Conservation (phyloP, 768 basidiomycete species). For the Auricularia sp. region DNA sequence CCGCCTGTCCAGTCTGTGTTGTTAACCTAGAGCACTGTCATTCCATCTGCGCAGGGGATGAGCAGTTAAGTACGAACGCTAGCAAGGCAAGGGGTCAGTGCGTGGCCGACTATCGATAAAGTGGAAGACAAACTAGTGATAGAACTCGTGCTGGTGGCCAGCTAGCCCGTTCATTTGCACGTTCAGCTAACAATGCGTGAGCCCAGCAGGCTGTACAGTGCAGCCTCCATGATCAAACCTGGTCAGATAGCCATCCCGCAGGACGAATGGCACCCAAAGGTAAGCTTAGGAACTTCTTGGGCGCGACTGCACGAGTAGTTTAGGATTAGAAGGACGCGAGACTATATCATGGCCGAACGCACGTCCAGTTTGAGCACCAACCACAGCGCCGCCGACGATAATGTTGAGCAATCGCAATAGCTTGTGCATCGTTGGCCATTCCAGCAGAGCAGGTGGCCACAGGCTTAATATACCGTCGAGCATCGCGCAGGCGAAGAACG, state of each 20-base stretch:
- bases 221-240: conserved; percentile 5
- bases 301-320: conserved; percentile 8
- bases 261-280: conserved; percentile 23
- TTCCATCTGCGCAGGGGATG: neutral
- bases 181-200: conserved; percentile 8
- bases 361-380: neutral
- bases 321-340: neutral
- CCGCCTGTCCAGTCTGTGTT: conserved; percentile 27
- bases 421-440: neutral
- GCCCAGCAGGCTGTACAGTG: too few relatives aligned
- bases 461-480: too few relatives aligned
- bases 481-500: too few relatives aligned
- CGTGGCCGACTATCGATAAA: too few relatives aligned
- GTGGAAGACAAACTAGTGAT: conserved; percentile 16
- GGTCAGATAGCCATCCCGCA: conserved; percentile 23
- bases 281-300: conserved; percentile 21
- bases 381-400: neutral
- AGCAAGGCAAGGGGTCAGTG: too few relatives aligned
- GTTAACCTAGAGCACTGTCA: conserved; percentile 18
- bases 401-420: neutral
- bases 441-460: too few relatives aligned
- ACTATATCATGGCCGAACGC: neutral
- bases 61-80: too few relatives aligned
- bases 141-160: conserved; percentile 29
- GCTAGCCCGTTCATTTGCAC: conserved; percentile 28